phyloP scores from a whole-genome alignment of 2,329 filamentous ascomycete genomes.

The Exophiala sp. region DNA sequence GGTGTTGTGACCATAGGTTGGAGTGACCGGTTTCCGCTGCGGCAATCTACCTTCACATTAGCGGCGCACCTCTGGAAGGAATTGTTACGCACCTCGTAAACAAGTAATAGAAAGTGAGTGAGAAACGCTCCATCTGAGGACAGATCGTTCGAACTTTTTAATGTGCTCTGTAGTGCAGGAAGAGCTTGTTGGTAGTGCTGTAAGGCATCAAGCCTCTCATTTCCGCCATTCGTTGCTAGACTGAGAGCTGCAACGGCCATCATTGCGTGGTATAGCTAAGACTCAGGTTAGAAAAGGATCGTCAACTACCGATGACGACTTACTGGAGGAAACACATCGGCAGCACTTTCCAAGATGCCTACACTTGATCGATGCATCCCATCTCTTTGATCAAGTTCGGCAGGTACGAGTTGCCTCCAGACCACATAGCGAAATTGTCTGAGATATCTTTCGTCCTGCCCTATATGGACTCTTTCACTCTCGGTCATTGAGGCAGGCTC shows the following conservation, averaged over 20 bases:
- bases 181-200: slow-evolving; percentile 56
- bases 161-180: slow-evolving; percentile 44
- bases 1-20: slow-evolving; percentile 54
- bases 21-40: slow-evolving; percentile 45
- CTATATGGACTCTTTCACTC: not conserved
- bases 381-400: slow-evolving; percentile 26
- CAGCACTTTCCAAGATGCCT: slow-evolving; percentile 47
- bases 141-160: slow-evolving; percentile 49
- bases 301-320: slow-evolving; percentile 27
- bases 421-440: slow-evolving; percentile 41
- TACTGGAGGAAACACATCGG: slow-evolving; percentile 51
- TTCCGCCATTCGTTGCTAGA: slow-evolving; percentile 45
- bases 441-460: slow-evolving; percentile 36
- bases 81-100: slow-evolving; percentile 50
- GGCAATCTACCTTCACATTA: slow-evolving; percentile 39
- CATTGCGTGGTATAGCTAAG: slow-evolving; percentile 55
- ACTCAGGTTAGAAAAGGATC: slow-evolving; percentile 17
- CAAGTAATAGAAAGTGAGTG: slow-evolving; percentile 55
- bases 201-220: slow-evolving; percentile 48
- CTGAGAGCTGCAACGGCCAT: slow-evolving; percentile 57
- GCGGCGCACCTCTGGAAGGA: not conserved
- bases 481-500: slow-evolving; percentile 12
- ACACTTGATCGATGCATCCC: slow-evolving; percentile 33
- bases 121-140: slow-evolving; percentile 55
- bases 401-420: slow-evolving; percentile 40